phyloP scores from a whole-genome alignment of 2,329 filamentous ascomycete species.

The Colletotrichum graminicola region DNA sequence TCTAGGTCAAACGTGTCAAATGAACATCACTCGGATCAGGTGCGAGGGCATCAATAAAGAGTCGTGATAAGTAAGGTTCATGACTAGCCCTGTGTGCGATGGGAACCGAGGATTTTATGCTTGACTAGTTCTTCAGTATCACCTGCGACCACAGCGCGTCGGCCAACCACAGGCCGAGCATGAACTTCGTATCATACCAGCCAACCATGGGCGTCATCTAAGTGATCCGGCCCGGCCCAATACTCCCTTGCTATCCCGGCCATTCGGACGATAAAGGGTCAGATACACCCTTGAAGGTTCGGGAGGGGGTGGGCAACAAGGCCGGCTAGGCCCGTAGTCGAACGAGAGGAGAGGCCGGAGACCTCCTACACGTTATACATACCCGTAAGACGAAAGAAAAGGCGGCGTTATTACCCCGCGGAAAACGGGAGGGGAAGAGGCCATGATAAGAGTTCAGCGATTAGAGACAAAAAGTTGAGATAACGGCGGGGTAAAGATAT shows the following conservation, averaged over 20 bases:
- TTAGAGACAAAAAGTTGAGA: conserved; percentile 23
- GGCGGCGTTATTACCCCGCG: conserved; percentile 33
- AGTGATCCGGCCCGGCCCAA: conserved; percentile 7
- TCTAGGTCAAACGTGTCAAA: not conserved
- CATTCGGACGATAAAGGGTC: conserved; percentile 6
- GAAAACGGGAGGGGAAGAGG: conserved; percentile 8
- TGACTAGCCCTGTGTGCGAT: conserved; percentile 20
- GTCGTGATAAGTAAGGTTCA: conserved; percentile 35
- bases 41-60: conserved; percentile 1
- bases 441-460: conserved; percentile 26
- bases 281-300: conserved; percentile 10
- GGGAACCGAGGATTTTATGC: conserved; percentile 32
- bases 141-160: not conserved
- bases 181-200: conserved; percentile 15
- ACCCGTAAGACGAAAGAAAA: conserved; percentile 34
- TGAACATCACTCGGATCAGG: conserved; percentile 4
- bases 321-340: conserved; percentile 20
- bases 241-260: conserved; percentile 21
- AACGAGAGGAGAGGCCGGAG: conserved; percentile 22
- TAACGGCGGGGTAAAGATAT: conserved; percentile 42
- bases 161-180: conserved; percentile 33
- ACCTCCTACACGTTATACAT: conserved; percentile 39
- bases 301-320: not conserved
- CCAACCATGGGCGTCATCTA: conserved; percentile 18
- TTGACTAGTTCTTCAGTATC: conserved; percentile 1